A percentile compares a stretch with the other conserved stretches of the same genome.
These are phyloP conservation scores for Aspergillus mulundensis DNA, from an alignment of 495 filamentous ascomycete genomes.

Conservation along the genomic window DNA sequence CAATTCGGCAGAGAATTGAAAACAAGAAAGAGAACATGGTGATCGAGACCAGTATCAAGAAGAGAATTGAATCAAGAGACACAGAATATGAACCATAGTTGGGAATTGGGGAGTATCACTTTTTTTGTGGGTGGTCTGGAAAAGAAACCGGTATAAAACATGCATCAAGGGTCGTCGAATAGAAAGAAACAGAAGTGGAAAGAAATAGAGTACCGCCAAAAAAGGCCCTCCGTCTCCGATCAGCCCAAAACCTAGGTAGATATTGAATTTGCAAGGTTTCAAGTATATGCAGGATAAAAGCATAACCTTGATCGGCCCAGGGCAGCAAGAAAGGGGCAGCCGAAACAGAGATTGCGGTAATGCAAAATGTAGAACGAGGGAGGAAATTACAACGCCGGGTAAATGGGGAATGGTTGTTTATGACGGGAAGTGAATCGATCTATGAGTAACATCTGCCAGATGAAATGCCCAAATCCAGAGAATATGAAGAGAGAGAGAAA, in stretches of 20 bases:
- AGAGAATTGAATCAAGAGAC: constrained; percentile 19
- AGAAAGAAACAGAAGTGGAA: constrained; percentile 17
- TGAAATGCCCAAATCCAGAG: constrained; percentile 31
- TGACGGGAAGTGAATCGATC: constrained; percentile 29
- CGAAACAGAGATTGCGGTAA: constrained; percentile 19
- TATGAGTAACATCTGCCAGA: constrained; percentile 31
- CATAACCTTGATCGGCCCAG: constrained; percentile 9
- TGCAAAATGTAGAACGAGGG: constrained; percentile 15
- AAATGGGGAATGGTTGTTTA: constrained; percentile 18
- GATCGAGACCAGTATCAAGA: constrained; percentile 20
- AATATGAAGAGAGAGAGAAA: constrained; percentile 11
- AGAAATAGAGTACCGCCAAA: constrained; percentile 13
- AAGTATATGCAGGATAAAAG: neutral
- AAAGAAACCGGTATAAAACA: constrained; percentile 23
- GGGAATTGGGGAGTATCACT: constrained; percentile 20
- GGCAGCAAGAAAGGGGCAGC: constrained; percentile 21
- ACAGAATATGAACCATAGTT: constrained; percentile 4
- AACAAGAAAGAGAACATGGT: constrained; percentile 18
- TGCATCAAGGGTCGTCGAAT: constrained; percentile 23
- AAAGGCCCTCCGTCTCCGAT: constrained; percentile 7
- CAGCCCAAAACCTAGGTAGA: constrained; percentile 1
- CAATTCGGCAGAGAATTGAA: constrained; percentile 20
- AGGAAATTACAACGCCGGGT: constrained; percentile 26
- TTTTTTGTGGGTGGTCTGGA: constrained; percentile 23
- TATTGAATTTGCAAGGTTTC: constrained; percentile 17